Evolutionary conservation across 371 early-diverging fungal genomes (phyloP).

Genomic region (Circinella umbellata): DNA sequence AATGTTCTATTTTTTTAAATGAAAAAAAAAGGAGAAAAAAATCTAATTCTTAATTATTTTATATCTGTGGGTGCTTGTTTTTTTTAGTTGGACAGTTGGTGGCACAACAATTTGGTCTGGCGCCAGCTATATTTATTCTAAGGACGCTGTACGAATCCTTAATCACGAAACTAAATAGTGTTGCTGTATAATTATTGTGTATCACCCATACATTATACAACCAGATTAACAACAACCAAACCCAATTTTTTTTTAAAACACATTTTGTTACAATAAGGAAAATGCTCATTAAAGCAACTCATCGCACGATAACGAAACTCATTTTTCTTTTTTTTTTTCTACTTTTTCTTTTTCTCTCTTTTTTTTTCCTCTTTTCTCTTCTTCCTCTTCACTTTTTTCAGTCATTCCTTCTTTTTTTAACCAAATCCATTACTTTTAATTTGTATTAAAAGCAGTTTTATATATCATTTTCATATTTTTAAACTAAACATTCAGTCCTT

Average conservation of each 20-base stretch:
- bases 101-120: slow-evolving; percentile 85
- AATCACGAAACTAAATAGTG: slow-evolving; percentile 17
- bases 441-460: slow-evolving; percentile 8
- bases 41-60: slow-evolving; percentile 9
- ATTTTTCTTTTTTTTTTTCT: not conserved
- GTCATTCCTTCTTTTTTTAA: slow-evolving; percentile 2
- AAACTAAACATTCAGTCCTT: not conserved
- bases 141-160: slow-evolving; percentile 74
- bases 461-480: not conserved
- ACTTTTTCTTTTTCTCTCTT: slow-evolving; percentile 5
- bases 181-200: not conserved
- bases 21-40: slow-evolving; percentile 1
- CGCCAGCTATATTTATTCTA: slow-evolving; percentile 76
- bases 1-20: too few species aligned
- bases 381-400: slow-evolving; percentile 3
- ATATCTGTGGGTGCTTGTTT: not conserved
- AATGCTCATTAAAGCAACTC: not conserved
- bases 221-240: too few species aligned
- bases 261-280: not conserved
- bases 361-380: not conserved
- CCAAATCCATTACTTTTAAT: not conserved
- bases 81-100: slow-evolving; percentile 68
- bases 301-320: slow-evolving; percentile 2
- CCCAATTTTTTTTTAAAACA: too few species aligned
- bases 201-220: not conserved